Base-by-base conservation (phyloP, 2,329 filamentous ascomycete genomes). In the Colletotrichum paranaense region DNA sequence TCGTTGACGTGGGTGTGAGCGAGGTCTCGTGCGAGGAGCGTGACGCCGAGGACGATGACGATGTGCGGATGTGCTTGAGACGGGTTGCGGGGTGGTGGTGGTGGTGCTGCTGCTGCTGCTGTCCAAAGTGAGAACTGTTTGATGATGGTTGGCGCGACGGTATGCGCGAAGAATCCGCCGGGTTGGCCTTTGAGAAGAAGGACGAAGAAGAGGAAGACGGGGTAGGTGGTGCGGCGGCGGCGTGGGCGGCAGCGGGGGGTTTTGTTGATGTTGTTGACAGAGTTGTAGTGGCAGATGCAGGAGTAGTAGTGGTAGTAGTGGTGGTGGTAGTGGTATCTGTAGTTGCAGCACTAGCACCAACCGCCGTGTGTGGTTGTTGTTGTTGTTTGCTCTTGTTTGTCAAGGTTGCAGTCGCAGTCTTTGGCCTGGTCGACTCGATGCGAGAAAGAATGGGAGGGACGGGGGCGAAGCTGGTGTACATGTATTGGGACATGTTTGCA, bases 61-160 rank as follows among this genome's bases (percentile, higher is more conserved):
- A 81, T 6, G 79, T 80, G 49, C 80, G 73, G 32, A 77, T 76
- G 74, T 81, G 80, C 26, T 78, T 78, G 58, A 77, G 60, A n/a
- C 71, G 66, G 71, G 46, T 64, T 42, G 35, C 35, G n/a, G 68
- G 57, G 14, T 38, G 56, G 26, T 58, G 67, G 26, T 58, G 56
- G 8, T 66, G 26, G 26, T 26, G 26, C 26, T 26, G 62, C 2
- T 32, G 30, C 30, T 32, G 30, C 30, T 32, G 30, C 30, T 32
- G 30, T 14, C 62, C 52, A 26, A 56, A 49, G 49, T 65, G 42
- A 35, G 53, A 57, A 35, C 58, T 38, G 30, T 38, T 62, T 22
- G 59, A 38, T 56, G 59, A 38, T 56, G 49, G 55, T 35, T 55
- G 56, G 19, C 59, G 32, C 26, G 69, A 55, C 30, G 69, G 53